phyloP scores from a whole-genome alignment of 139 green algal species.

The Deuterostichococcus epilithicus region DNA sequence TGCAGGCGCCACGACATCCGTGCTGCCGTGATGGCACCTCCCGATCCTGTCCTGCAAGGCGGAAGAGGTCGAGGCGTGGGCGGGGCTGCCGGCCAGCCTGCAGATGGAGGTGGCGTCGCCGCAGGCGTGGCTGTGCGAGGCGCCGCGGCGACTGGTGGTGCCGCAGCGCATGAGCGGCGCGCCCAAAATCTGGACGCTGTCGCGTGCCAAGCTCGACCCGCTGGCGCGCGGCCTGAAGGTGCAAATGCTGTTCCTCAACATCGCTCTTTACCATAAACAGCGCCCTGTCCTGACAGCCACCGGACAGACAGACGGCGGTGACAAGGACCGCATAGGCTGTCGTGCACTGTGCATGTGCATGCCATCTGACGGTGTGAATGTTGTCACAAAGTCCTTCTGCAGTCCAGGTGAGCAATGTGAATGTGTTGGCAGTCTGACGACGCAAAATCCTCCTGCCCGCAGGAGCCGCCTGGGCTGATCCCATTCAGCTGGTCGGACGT shows the following conservation, averaged over 20 bases:
- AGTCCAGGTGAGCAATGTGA: too few relatives aligned
- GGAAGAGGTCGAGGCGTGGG: constrained; percentile 32
- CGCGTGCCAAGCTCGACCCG: neutral
- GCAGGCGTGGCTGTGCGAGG: constrained; percentile 45
- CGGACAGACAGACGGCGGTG: too few relatives aligned
- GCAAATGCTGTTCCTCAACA: neutral
- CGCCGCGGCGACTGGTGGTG: constrained; percentile 24
- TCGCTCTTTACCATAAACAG: neutral
- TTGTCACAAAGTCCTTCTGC: too few relatives aligned
- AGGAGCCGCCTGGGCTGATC: neutral
- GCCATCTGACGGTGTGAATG: too few relatives aligned
- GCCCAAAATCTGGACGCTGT: constrained; percentile 16
- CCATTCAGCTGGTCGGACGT: neutral
- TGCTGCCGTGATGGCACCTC: neutral
- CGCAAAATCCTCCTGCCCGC: neutral
- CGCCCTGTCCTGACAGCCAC: too few relatives aligned
- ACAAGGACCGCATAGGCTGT: too few relatives aligned
- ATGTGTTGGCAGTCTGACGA: too few relatives aligned
- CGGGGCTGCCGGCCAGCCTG: constrained; percentile 17
- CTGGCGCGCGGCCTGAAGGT: neutral
- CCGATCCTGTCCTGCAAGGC: neutral
- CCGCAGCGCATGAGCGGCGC: constrained; percentile 17
- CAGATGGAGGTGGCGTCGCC: constrained; percentile 36
- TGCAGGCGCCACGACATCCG: neutral
- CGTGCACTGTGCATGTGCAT: neutral